A percentile compares a stretch with the other conserved stretches of the same genome.
Evolutionary conservation across 768 basidiomycete genomes (phyloP).

Genomic region (Serendipita indica): DNA sequence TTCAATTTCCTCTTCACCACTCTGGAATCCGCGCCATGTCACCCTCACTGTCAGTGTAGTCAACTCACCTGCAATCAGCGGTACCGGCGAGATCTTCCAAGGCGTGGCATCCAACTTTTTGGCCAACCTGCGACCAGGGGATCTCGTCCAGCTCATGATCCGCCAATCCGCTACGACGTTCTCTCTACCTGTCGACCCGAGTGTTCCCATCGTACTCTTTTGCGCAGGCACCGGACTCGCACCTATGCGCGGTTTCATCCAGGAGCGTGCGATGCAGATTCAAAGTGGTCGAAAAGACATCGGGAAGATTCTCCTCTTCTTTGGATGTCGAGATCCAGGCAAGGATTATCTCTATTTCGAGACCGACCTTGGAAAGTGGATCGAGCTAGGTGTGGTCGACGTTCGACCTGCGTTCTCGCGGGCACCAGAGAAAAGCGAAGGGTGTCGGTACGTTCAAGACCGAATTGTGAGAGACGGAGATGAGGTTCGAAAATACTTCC

Average conservation of each 20-base stretch:
- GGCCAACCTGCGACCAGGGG: conserved; percentile 27
- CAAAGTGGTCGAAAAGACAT: conserved; percentile 27
- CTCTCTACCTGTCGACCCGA: conserved; percentile 30
- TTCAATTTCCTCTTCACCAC: conserved; percentile 36
- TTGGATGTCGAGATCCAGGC: conserved; percentile 31
- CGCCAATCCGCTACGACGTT: conserved; percentile 28
- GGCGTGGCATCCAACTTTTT: conserved; percentile 36
- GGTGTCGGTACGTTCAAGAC: conserved; percentile 29
- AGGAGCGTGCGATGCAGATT: conserved; percentile 35
- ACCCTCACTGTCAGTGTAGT: conserved; percentile 34
- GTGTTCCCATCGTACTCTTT: conserved; percentile 31
- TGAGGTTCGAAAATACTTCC: conserved; percentile 23
- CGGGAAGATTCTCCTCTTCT: conserved; percentile 30
- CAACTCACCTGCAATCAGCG: conserved; percentile 26
- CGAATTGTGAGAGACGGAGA: conserved; percentile 31
- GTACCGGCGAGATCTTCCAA: conserved; percentile 24
- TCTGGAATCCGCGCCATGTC: conserved; percentile 29
- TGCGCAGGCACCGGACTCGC: conserved; percentile 35
- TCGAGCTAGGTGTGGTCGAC: conserved; percentile 28
- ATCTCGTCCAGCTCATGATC: conserved; percentile 30
- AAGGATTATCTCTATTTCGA: conserved; percentile 32
- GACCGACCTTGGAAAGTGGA: conserved; percentile 31
- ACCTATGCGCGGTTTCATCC: conserved; percentile 38
- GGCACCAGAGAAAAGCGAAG: conserved; percentile 20
- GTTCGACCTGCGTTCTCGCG: conserved; percentile 32